Base-by-base conservation (phyloP, 2,329 filamentous ascomycete genomes). In the Aspergillus fischeri region DNA sequence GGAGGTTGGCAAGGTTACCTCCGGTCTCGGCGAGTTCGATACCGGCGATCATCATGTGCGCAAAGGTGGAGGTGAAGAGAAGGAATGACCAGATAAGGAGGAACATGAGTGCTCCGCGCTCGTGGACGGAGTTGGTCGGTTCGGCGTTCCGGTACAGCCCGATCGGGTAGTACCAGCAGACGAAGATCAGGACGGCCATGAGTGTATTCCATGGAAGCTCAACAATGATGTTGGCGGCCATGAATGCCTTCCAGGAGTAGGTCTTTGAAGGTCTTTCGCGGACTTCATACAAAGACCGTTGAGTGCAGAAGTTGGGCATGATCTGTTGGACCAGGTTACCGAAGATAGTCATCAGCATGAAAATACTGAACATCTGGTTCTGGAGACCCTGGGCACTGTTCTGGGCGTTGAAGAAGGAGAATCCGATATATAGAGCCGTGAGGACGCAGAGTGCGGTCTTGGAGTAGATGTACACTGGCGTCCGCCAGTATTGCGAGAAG, bases 401-500 rank as follows among this genome's bases (percentile, higher is more conserved):
- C 45, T 84, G 81, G 1, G 89, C 87, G 27, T 86, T 82, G 81
- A 85, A 91, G 77, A 95, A 92, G 60, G 88, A 87, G 75, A 93
- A 92, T 50, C 91, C 91, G 67, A 95, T 90, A 73, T 93, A 95
- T 11, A 95, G 81, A 3, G 87, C 80, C 62, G 81, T 81, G 17
- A 86, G 74, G 25, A 83, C 76, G 69, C 87, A 91, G 20, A 95
- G 85, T 1, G 81, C 78, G 0, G 81, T 71, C 80, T 96, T 96
- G 67, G 89, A 87, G 78, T 93, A 95, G 73, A 96, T 92, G 78
- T 96, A 96, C 4, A 86, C 83, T 0, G 92, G 92, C 0, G 87
- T 92, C 59, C 92, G 89, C 91, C 92, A 96, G 81, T 94, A 95
- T 73, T 96, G 91, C 70, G 92, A 84, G 79, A 94, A 94, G 27